Base-by-base conservation (phyloP, 345 rosid species). In the Excoecaria cochinchinensis region DNA sequence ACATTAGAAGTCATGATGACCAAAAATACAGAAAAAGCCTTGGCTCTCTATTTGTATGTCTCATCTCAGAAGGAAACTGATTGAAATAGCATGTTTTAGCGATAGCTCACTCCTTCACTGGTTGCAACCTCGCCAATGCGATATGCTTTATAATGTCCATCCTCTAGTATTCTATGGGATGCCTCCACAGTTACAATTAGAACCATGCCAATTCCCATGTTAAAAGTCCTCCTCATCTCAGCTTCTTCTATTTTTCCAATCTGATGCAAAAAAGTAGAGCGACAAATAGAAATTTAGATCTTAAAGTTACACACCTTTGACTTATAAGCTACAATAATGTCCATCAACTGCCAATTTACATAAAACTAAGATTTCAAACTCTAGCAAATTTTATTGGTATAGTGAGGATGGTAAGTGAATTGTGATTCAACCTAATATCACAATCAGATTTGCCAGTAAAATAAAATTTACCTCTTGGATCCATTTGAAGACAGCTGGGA, bases 141-240 rank as follows among this genome's bases (percentile, higher is more conserved):
- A 75, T 86, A 86, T 5, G 92, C 90, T 55, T 76, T 79, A 70
- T 71, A 81, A 11, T 85, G 78, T 72, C 77, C 64, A 51, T 85
- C 90, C 5, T 55, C 84, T 8, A 90, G 87, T 80, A 95, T 81
- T 80, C 87, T 75, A 15, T 6, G 57, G 2, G 94, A 85, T 6
- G 92, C 96, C 69, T 90, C 98, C 57, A 85, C 77, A 64, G 82
- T 88, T 65, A 87, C 87, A 15, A 89, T 87, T 31, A 95, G 71
- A 24, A 93, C 98, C 99, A 95, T 90, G 72, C 98, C 98, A 46
- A 93, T 88, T 24, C 99, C 99, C 92, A 90, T 80, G 83, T 95
- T 93, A 75, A 93, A 95, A 19, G 97, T 93, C 66, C 97, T 86
- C 63, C 89, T 85, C 98, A 95, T 95, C 88, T 91, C 98, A 22